These are phyloP conservation scores for Nitzschia sp. DNA, from an alignment of 108 stramenopile species.

Conservation along the genomic window DNA sequence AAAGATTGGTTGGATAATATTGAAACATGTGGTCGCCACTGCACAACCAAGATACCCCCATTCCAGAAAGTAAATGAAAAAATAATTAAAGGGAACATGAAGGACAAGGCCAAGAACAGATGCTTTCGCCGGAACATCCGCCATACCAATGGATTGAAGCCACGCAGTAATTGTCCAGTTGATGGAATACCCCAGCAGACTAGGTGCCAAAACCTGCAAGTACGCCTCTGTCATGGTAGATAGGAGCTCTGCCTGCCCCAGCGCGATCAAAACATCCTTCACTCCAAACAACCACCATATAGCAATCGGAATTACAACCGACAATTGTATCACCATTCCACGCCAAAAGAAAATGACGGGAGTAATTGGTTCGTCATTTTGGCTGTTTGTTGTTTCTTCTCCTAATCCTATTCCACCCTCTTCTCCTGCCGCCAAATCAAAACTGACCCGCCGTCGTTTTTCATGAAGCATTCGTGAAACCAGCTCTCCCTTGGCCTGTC, in stretches of 20 bases:
- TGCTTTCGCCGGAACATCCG: slow-evolving; percentile 52
- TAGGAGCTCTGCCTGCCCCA: slow-evolving; percentile 53
- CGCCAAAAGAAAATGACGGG: slow-evolving; percentile 54
- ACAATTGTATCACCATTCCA: slow-evolving; percentile 49
- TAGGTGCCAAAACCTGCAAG: slow-evolving; percentile 43
- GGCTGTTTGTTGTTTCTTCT: background rate
- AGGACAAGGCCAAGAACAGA: slow-evolving; percentile 32
- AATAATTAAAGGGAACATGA: slow-evolving; percentile 61
- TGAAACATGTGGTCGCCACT: slow-evolving; percentile 46
- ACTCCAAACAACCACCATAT: slow-evolving; percentile 59
- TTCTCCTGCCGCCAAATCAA: slow-evolving; percentile 2
- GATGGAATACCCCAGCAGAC: slow-evolving; percentile 52
- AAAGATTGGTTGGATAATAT: slow-evolving; percentile 45
- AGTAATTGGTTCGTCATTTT: slow-evolving; percentile 21
- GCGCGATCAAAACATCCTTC: slow-evolving; percentile 29
- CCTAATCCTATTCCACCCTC: background rate
- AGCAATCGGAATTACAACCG: slow-evolving; percentile 51
- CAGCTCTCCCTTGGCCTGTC: slow-evolving; percentile 39
- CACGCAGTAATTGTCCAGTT: slow-evolving; percentile 60
- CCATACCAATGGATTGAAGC: slow-evolving; percentile 59
- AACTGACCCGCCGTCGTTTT: slow-evolving; percentile 7
- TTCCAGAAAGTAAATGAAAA: slow-evolving; percentile 50
- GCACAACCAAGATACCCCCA: slow-evolving; percentile 63
- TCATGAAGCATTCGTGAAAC: slow-evolving; percentile 13
- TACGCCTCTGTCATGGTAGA: slow-evolving; percentile 50